Evolutionary conservation across 1,284 basidiomycete species (phyloP).

Genomic region (Puccinia hordei): DNA sequence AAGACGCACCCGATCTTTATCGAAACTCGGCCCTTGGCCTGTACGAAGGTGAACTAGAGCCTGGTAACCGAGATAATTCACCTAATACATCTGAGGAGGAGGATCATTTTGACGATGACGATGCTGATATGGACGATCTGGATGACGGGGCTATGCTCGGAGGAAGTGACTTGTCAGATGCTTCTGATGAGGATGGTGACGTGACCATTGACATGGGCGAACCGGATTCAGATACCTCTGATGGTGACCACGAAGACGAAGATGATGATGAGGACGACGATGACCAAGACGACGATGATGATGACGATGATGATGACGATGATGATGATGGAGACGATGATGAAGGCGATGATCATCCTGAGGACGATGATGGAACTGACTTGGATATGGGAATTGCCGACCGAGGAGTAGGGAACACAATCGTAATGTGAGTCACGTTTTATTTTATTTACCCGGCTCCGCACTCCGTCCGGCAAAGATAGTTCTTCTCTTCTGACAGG

Average conservation of each 20-base stretch:
- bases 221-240: conserved; percentile 56
- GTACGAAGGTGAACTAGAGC: conserved; percentile 65
- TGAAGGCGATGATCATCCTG: conserved; percentile 55
- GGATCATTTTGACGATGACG: conserved; percentile 49
- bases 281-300: conserved; percentile 59
- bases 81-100: conserved; percentile 45
- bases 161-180: conserved; percentile 50
- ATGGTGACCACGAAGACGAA: conserved; percentile 55
- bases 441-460: conserved; percentile 6
- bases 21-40: conserved; percentile 95
- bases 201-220: conserved; percentile 63
- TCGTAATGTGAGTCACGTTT: conserved; percentile 60
- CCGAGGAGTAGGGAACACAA: conserved; percentile 63
- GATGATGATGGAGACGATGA: conserved; percentile 61
- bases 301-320: conserved; percentile 61
- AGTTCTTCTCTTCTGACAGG: neutral
- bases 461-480: conserved; percentile 2
- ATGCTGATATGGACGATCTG: conserved; percentile 49
- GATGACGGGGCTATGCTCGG: conserved; percentile 43
- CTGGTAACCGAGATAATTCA: conserved; percentile 41
- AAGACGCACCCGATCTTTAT: conserved; percentile 90
- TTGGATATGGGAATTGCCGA: conserved; percentile 59
- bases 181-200: conserved; percentile 71
- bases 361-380: conserved; percentile 60
- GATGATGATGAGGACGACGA: conserved; percentile 57